Percentiles rank a stretch among this genome's conserved stretches.
These are phyloP conservation scores for Linnemannia hyalina DNA, from an alignment of 192 early-diverging fungal genomes.

Conservation along the genomic window DNA sequence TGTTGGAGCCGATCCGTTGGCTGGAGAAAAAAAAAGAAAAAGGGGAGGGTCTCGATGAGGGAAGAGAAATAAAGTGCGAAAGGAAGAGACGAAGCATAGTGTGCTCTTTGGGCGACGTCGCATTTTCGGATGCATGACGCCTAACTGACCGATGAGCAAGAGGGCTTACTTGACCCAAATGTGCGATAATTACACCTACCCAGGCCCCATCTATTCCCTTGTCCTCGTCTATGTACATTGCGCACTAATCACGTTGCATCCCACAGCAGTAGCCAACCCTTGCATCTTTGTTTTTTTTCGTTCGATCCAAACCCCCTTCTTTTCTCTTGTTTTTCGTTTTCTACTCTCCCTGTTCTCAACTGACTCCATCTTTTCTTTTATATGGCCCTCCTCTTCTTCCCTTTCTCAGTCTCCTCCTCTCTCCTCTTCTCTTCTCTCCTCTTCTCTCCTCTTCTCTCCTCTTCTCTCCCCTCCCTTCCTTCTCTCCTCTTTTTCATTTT, in stretches of 20 bases:
- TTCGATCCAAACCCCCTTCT: no score
- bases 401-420: not conserved
- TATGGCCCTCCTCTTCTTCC: not conserved
- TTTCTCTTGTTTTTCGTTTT: no score
- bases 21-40: not conserved
- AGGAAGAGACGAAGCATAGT: no score
- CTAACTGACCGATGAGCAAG: not conserved
- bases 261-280: no score
- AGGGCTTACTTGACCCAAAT: not conserved
- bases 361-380: not conserved
- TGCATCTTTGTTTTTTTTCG: no score
- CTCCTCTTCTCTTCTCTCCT: not conserved
- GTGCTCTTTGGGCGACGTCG: not conserved
- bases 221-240: no score
- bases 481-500: not conserved
- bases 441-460: not conserved
- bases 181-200: not conserved
- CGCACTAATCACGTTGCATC: no score
- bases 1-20: not conserved
- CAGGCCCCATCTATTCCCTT: no score
- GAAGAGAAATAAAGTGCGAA: no score
- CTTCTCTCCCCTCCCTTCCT: not conserved
- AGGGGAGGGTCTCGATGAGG: not conserved
- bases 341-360: no score
- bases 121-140: not conserved